These are phyloP conservation scores for Theileria equi DNA, from an alignment of 169 alveolate species.

Conservation along the genomic window DNA sequence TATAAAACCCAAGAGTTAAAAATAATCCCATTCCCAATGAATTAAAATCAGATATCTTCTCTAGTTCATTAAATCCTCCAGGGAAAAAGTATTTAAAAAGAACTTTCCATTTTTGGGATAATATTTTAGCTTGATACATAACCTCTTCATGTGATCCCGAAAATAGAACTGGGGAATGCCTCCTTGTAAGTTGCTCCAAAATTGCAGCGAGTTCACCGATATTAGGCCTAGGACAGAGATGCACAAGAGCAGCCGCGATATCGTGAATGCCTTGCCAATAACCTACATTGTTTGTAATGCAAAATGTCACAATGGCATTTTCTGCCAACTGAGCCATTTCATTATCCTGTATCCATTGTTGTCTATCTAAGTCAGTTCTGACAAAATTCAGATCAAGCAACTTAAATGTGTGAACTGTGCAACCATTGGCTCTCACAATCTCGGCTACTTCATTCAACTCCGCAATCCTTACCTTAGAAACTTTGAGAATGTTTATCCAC, in stretches of 20 bases:
- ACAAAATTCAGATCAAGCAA: constrained; percentile 45
- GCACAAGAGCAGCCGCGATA: constrained; percentile 57
- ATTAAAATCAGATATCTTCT: constrained; percentile 18
- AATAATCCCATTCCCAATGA: constrained; percentile 55
- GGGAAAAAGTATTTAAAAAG: constrained; percentile 62
- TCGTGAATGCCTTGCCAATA: constrained; percentile 68
- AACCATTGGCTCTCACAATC: constrained; percentile 21
- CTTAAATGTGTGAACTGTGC: constrained; percentile 1
- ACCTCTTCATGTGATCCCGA: constrained; percentile 11
- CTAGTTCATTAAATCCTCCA: constrained; percentile 21
- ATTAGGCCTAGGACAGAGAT: constrained; percentile 43
- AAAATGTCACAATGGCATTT: constrained; percentile 45
- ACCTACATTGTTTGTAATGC: constrained; percentile 59
- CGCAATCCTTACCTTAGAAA: constrained; percentile 3
- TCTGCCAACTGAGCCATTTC: constrained; percentile 12
- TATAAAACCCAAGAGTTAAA: constrained; percentile 58
- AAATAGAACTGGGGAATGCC: constrained; percentile 34
- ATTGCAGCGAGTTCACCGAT: constrained; percentile 55
- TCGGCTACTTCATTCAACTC: constrained; percentile 29
- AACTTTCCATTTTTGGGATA: constrained; percentile 48
- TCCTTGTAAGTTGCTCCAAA: constrained; percentile 30
- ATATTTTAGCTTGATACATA: constrained; percentile 16
- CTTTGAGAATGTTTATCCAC: constrained; percentile 18
- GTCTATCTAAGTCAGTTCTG: constrained; percentile 48
- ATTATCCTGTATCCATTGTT: constrained; percentile 40